Evolutionary conservation across 2,329 filamentous ascomycete genomes (phyloP).

Genomic region (Penicillium rolfsii): DNA sequence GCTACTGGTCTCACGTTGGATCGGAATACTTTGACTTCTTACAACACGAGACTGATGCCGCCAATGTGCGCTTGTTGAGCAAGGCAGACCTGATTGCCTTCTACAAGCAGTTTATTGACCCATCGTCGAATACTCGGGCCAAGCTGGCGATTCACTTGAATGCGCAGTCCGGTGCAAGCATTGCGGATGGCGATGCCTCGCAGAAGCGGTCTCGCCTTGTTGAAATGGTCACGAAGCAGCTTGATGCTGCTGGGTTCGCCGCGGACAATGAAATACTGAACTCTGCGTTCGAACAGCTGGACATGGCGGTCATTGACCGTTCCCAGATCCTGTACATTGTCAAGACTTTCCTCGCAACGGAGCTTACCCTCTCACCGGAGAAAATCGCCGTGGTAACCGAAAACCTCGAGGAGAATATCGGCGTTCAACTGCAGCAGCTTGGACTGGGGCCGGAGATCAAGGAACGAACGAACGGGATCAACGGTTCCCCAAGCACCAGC

Average conservation of each 20-base stretch:
- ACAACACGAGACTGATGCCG: slow-evolving; percentile 77
- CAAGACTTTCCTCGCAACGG: slow-evolving; percentile 54
- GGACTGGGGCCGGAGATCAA: slow-evolving; percentile 45
- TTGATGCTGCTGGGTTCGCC: slow-evolving; percentile 53
- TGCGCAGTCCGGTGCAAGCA: slow-evolving; percentile 65
- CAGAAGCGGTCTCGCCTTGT: slow-evolving; percentile 53
- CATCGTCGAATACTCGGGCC: slow-evolving; percentile 71
- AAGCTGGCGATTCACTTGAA: slow-evolving; percentile 83
- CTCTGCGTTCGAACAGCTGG: slow-evolving; percentile 50
- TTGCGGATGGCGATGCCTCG: slow-evolving; percentile 33
- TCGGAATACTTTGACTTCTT: slow-evolving; percentile 90
- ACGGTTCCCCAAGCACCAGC: slow-evolving; percentile 30
- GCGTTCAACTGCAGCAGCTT: slow-evolving; percentile 47
- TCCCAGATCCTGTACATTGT: slow-evolving; percentile 57
- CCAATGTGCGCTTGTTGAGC: slow-evolving; percentile 70
- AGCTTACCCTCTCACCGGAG: slow-evolving; percentile 54
- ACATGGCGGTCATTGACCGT: slow-evolving; percentile 52
- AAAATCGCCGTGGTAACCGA: slow-evolving; percentile 54
- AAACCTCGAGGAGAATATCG: slow-evolving; percentile 55
- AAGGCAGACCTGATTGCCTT: slow-evolving; percentile 81
- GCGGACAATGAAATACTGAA: slow-evolving; percentile 48
- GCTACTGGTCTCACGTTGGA: slow-evolving; percentile 83
- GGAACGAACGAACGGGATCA: slow-evolving; percentile 41
- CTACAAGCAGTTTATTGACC: slow-evolving; percentile 74
- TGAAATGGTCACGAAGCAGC: slow-evolving; percentile 49